phyloP scores from a whole-genome alignment of 345 rosid species.

The Chamaenerion angustifolium region DNA sequence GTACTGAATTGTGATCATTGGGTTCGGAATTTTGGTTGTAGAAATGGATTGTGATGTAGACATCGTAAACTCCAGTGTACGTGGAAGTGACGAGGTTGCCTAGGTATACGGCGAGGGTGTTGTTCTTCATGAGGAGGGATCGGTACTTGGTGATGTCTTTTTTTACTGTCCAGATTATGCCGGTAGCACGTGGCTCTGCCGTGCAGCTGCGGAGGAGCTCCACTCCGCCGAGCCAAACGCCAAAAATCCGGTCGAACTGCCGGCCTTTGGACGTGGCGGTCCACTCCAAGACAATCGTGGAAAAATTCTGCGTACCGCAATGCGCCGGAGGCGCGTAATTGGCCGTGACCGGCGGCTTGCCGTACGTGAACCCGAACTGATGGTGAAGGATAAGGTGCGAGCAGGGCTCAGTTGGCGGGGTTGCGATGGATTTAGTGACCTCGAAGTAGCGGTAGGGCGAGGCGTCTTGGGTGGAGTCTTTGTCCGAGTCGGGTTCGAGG shows the following conservation, averaged over 20 bases:
- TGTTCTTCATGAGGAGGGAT: slow-evolving; percentile 48
- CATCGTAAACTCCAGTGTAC: slow-evolving; percentile 78
- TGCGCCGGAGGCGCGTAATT: slow-evolving; percentile 53
- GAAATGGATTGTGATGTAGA: slow-evolving; percentile 45
- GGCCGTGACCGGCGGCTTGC: slow-evolving; percentile 52
- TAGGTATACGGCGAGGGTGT: slow-evolving; percentile 46
- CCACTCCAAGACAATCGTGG: slow-evolving; percentile 69
- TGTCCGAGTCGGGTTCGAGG: slow-evolving; percentile 16
- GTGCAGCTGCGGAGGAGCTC: slow-evolving; percentile 95
- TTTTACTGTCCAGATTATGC: slow-evolving; percentile 59
- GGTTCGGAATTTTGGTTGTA: slow-evolving; percentile 10
- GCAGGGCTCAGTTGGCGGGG: slow-evolving; percentile 38
- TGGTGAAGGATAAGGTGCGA: slow-evolving; percentile 43
- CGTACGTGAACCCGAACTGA: slow-evolving; percentile 61
- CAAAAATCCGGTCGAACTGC: slow-evolving; percentile 79
- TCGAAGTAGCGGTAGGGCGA: slow-evolving; percentile 39
- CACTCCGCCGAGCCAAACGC: slow-evolving; percentile 73
- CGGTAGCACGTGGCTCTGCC: slow-evolving; percentile 64
- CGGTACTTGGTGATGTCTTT: slow-evolving; percentile 78
- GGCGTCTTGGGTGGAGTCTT: slow-evolving; percentile 14
- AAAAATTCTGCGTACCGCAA: slow-evolving; percentile 35
- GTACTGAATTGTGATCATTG: background rate
- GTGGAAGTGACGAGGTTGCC: slow-evolving; percentile 50
- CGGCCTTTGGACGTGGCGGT: slow-evolving; percentile 62
- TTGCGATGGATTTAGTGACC: slow-evolving; percentile 44